Base-by-base conservation (phyloP, 2,329 filamentous ascomycete genomes). In the Colletotrichum sp. region DNA sequence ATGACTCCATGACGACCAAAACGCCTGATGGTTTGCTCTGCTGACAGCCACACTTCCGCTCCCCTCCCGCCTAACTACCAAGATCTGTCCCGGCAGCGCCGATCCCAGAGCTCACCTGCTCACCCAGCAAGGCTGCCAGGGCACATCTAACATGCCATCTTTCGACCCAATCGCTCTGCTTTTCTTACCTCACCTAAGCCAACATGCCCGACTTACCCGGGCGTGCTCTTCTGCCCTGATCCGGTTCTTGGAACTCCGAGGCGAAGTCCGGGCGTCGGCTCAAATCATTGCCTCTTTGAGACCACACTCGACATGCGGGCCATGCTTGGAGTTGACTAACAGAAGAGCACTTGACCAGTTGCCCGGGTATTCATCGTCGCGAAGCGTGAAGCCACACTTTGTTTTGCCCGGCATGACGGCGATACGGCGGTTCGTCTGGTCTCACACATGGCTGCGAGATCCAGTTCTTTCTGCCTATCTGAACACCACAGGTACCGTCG, bases 211-310 rank as follows among this genome's bases (percentile, higher is more conserved):
- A 67, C 62, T 16, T 63, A 39, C 39, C 68, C 72, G 52, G 21
- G 21, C 49, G 49, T 24, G 8, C 8, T 60, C 34, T 66, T n/a
- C 16, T 62, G n/a, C 34, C 30, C 63, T 15, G 60, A 52, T 63
- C 55, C 44, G 55, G 24, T 32, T 21, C 68, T 24, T 72, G 69
- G 69, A 73, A 24, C 64, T 68, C 70, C 70, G 73, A 73, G 69
- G 44, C 32, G 64, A 64, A 73, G 44, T 72, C 69, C 70, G 73
- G 34, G 18, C 32, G 63, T 15, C 39, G 18, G 49, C 10, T 57
- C 55, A 24, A 52, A 57, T 57, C 55, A 44, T 68, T 49, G 63
- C 63, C 63, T 5, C 26, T 66, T 66, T 62, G 59, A 3, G 59
- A n/a, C 24, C 16, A 71, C 55, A 34, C 13, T 39, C 49, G 26